Evolutionary conservation across 2,329 filamentous ascomycete species (phyloP), one percentile per base, ranked within the genome.

Genomic region (Coniochaeta sp.): DNA sequence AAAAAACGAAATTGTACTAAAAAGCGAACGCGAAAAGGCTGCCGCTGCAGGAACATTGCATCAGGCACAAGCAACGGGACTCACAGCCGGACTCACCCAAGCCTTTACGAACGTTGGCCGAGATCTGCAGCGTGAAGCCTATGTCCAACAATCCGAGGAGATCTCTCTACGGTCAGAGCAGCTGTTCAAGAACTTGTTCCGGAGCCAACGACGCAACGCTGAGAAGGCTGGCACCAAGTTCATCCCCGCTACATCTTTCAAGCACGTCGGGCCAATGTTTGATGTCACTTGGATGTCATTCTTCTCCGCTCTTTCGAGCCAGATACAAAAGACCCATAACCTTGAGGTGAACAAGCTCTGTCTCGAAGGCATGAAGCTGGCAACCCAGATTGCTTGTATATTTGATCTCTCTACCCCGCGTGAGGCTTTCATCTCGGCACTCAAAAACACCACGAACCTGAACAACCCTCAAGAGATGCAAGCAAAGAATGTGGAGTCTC

Each of bases 201-300:
- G 91, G 68, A 93, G 91, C 58, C 95, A 99, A 73, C 87, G 90
- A 57, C 88, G 87, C 68, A 95, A 90, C 62, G 86, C 90, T 1
- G 78, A 89, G 47, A 89, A 89, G 66, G 72, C 83, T 71, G 76
- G 86, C 73, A 68, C 88, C 80, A 75, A 87, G 79, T 99, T 95
- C 73, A 96, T 99, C 59, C 90, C 91, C 1, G 95, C 95, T 3
- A 95, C 91, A 1, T 98, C 93, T 0, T 93, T 91, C 72, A 93
- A 91, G 67, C 95, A 99, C 72, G 90, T 97, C 57, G 95, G 95
- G 0, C 92, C 95, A 0, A 99, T 99, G 95, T 98, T 99, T 70
- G 93, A 96, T 68, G 92, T 96, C 26, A 96, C 92, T 0, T 99
- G 95, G 95, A 99, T 98, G 93, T 96, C 93, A 11, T 96, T 97